A percentile compares a stretch with the other conserved stretches of the same genome.
Evolutionary conservation across 2,329 filamentous ascomycete species (phyloP).

Genomic region (Nothomitra cinnamomea): DNA sequence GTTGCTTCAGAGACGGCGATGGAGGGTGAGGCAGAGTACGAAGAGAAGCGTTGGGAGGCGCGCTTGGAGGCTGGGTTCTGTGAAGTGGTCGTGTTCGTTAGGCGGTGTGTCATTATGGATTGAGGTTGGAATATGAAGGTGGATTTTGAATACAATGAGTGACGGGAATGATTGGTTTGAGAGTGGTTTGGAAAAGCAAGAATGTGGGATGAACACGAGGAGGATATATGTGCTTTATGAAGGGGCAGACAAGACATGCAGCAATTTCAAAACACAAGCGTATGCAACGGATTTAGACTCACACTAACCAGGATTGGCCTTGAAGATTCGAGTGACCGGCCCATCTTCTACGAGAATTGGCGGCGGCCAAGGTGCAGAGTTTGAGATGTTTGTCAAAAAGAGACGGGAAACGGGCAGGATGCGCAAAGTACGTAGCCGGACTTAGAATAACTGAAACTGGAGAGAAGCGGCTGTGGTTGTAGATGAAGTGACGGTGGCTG

Average conservation of each 20-base stretch:
- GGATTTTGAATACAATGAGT: neutral
- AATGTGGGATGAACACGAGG: no score
- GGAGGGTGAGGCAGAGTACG: constrained; percentile 30
- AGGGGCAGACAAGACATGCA: neutral
- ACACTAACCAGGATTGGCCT: constrained; percentile 25
- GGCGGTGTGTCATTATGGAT: neutral
- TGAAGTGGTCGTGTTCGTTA: neutral
- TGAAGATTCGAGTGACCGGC: constrained; percentile 33
- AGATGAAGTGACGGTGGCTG: no score
- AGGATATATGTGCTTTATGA: no score
- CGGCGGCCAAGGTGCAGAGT: neutral
- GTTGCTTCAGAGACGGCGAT: constrained; percentile 28
- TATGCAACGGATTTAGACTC: neutral
- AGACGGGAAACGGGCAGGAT: no score
- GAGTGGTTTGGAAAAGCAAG: no score
- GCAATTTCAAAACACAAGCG: neutral
- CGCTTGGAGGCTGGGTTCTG: constrained; percentile 26
- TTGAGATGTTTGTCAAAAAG: no score
- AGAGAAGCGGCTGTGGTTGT: no score
- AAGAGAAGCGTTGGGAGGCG: constrained; percentile 35
- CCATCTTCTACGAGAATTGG: constrained; percentile 16
- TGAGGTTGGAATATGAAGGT: neutral
- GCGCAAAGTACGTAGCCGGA: no score
- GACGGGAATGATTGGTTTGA: neutral
- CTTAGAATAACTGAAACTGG: no score